Base-by-base conservation (phyloP, 2,329 filamentous ascomycete genomes). In the Colletotrichum magnum region DNA sequence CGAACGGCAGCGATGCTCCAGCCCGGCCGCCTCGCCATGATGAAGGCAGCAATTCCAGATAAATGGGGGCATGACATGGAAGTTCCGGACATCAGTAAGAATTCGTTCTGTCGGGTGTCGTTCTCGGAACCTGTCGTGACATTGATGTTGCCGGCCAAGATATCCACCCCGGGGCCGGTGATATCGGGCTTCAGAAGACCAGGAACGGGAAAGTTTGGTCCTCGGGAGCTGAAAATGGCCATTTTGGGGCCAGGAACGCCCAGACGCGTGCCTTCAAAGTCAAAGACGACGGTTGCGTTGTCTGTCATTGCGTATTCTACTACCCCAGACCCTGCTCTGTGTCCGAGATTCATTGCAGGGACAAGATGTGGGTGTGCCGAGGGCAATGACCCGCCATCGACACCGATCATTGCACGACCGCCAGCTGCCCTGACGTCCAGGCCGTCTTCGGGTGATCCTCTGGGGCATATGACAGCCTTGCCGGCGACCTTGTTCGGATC, bases 51-150 rank as follows among this genome's bases (percentile, higher is more conserved):
- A 1, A 70, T 28, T 12, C 70, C 70, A 48, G 62, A 61, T 47
- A 71, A 15, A 56, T 71, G 70, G 13, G 70, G 70, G 24, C 62
- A 68, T 2, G 70, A 61, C 70, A 71, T 71, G 51, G 68, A 70
- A 3, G 70, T 71, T 9, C 70, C 70, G 0, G 70, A 71, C 39
- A 68, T 56, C 50, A 71, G 15, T 39, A 54, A 61, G 58, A 60
- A 70, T 6, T 64, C 28, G 62, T 47, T 3, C 10, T 58, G 32
- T 36, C 32, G 32, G 10, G 32, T 7, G 32, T 36, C 32, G 6
- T 36, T 36, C 7, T 3, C 7, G 50, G 21, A 24, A 24, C 68
- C 62, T 9, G 63, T 54, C 2, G 47, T 41, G 13, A 53, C 56
- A 12, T 51, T 51, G 16, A 53, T 39, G 63, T 65, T 69, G 2